Conservation (phyloP, 164 flowering plant species). For the Chimonanthus salicifolius region DNA sequence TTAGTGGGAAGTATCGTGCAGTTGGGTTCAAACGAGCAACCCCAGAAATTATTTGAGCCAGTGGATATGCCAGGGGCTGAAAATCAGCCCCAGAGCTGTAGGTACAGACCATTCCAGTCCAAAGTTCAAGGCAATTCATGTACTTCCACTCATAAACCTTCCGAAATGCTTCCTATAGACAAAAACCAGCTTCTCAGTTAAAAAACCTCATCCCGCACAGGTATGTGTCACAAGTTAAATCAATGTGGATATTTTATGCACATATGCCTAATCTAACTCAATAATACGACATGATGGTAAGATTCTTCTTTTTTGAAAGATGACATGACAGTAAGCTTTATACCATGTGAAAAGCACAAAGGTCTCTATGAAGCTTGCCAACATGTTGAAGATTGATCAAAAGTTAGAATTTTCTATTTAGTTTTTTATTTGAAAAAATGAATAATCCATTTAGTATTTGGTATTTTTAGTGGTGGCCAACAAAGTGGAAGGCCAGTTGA, state of each 20-base stretch:
- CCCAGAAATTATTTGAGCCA: slow-evolving; percentile 82
- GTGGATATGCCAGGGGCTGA: slow-evolving; percentile 78
- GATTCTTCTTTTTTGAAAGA: too few species aligned
- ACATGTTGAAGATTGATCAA: too few species aligned
- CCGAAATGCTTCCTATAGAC: slow-evolving; percentile 62
- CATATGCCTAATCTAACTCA: too few species aligned
- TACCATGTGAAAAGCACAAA: too few species aligned
- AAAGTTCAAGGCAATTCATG: slow-evolving; percentile 93
- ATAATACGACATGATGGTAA: too few species aligned
- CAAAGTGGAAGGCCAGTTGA: not conserved
- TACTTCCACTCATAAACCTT: slow-evolving; percentile 96
- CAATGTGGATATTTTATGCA: too few species aligned
- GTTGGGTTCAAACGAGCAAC: slow-evolving; percentile 86
- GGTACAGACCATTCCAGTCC: slow-evolving; percentile 86
- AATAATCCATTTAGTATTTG: not conserved
- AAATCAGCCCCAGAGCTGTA: slow-evolving; percentile 67
- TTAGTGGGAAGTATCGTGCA: slow-evolving; percentile 83
- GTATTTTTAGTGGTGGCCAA: not conserved
- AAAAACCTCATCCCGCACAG: not conserved
- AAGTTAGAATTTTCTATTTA: too few species aligned
- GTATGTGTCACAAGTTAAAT: not conserved
- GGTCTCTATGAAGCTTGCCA: too few species aligned
- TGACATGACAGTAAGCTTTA: too few species aligned
- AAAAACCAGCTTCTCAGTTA: not conserved
- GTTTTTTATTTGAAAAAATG: too few species aligned